Base-by-base conservation (phyloP, 1,139 yeast species). In the Hansenula lynferdii region DNA sequence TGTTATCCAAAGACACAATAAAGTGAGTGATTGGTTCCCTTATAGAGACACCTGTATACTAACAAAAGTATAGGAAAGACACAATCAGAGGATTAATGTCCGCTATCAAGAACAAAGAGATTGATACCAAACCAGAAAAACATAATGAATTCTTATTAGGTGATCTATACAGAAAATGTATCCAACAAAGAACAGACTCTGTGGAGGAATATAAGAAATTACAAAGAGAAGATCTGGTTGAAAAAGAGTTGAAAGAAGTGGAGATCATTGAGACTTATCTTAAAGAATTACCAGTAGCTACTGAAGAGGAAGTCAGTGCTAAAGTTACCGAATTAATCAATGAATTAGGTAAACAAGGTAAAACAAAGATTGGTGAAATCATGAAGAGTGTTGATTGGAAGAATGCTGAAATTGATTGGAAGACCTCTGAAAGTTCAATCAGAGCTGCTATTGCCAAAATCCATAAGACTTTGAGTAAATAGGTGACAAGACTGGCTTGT, bases 101-200 rank as follows among this genome's bases (percentile, higher is more conserved):
- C 6, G 72, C 70, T 15, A 70, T 79, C 44, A 80, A 80, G 58
- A 80, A 80, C 58, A 66, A 72, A 37, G 83, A 78, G 50, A 74
- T 80, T 38, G 77, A 73, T 31, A 61, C 62, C 16, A 65, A 69
- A 37, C 73, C 64, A 6, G 59, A 69, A 7, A 61, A 67, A 18
- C 60, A 65, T 27, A 70, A 72, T 37, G 83, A 78, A 49, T 70
- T 70, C 38, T 57, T 64, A 15, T 57, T 80, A 27, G 69, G 64
- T 42, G 77, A 75, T 38, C 54, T 75, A 12, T 63, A 75, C 40
- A 53, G 62, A 18, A 75, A 77, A 41, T 62, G 77, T 61, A 64
- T 74, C 39, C 66, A 70, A 31, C 80, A 79, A 49, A 68, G 86
- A 46, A 56, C 54, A 34, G 75, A 75, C 41, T 72, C 84, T 2